Percentiles rank a stretch among this genome's conserved stretches.
Evolutionary conservation across 139 green algal species (phyloP).

Genomic region (Chlorella sp.): DNA sequence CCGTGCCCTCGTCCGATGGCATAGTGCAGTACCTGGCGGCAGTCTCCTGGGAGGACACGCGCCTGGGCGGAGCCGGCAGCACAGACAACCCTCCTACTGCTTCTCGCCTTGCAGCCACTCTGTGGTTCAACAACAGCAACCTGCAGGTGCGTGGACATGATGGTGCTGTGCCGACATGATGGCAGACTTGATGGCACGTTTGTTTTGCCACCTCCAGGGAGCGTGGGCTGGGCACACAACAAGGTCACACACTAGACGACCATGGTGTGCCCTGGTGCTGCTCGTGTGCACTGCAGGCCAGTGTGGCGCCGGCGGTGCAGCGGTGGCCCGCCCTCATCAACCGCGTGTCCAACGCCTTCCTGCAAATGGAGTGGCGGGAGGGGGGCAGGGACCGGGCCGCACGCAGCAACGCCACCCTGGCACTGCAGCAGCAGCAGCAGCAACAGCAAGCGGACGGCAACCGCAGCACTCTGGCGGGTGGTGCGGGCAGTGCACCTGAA

Average conservation of each 20-base stretch:
- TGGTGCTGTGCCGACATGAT: not conserved
- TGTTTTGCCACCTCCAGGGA: too few relatives aligned
- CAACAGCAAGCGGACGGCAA: not conserved
- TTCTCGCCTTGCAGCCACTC: not conserved
- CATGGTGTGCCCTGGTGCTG: not conserved
- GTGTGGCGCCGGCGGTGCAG: constrained; percentile 42
- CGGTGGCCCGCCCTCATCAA: constrained; percentile 57
- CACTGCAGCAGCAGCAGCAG: not conserved
- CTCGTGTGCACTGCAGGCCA: constrained; percentile 6
- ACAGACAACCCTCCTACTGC: too few relatives aligned
- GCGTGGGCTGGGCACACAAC: too few relatives aligned
- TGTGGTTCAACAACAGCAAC: constrained; percentile 2
- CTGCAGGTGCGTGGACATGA: not conserved
- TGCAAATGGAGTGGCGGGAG: too few relatives aligned
- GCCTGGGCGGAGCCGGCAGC: not conserved
- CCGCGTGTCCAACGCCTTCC: constrained; percentile 52
- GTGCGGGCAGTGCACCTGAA: too few relatives aligned
- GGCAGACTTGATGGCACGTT: not conserved
- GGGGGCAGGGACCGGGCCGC: not conserved
- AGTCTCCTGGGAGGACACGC: not conserved
- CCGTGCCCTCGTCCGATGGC: too few relatives aligned
- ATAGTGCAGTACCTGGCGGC: not conserved
- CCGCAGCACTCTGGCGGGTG: not conserved
- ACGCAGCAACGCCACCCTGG: not conserved
- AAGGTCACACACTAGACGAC: not conserved